Evolutionary conservation across 2,329 filamentous ascomycete species (phyloP), one percentile per base, ranked within the genome.

Genomic region (Aspergillus sp.): DNA sequence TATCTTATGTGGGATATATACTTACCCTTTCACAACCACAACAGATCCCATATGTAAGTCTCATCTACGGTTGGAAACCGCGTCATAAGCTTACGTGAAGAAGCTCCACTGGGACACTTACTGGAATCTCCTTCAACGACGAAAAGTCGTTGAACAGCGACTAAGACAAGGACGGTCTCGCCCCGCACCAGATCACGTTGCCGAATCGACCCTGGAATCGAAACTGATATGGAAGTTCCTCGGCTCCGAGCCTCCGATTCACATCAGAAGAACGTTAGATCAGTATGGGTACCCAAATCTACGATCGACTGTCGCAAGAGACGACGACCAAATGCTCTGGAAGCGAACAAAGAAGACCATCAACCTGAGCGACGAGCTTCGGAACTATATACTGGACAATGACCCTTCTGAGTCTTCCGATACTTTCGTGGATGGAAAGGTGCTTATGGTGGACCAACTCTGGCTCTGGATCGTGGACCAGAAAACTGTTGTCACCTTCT

Each of bases 271-370:
- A 5, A 86, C 84, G 0, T 63, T 87, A 4, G 84, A 87, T 53
- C 84, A 87, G 58, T 87, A 79, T 50, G 83, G 81, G 0, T 86
- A 87, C 49, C 84, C 84, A 0, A 83, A 81, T 2, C 70, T 87
- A 0, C 72, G 78, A 9, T 83, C 86, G 31, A 87, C 84, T 0
- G 70, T 81, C 40, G 80, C 82, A 0, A 72, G 84, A 16, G 85
- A 87, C 40, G 82, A 85, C 41, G 84, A 87, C 40, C 84, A 87
- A 64, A 86, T 87, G 81, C 68, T 87, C 5, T 87, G 86, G 66
- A 87, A 87, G 58, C 60, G 71, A 2, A 74, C 86, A 2, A 85
- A 82, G 2, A 84, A 83, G 58, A 72, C 80, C 50, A 68, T 62
- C 5, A 77, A 62, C 25, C 50, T 65, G 6, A 55, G 69, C 58